phyloP scores from a whole-genome alignment of 768 basidiomycete genomes.

The Leccinum disarticulatum region DNA sequence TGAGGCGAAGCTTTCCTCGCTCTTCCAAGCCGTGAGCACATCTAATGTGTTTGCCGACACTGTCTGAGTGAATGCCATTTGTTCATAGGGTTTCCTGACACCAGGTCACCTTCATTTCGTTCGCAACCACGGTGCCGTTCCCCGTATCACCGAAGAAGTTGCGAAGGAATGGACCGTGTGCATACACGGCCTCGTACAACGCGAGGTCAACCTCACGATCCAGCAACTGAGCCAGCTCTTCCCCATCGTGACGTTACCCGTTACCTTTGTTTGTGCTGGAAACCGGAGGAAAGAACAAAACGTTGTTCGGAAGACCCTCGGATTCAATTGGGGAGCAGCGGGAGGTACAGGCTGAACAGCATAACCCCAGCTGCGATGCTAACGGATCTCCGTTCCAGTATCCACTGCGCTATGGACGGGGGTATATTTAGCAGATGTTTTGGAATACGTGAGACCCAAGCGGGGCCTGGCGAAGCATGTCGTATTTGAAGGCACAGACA shows the following conservation, averaged over 20 bases:
- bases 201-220: slow-evolving; percentile 41
- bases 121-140: slow-evolving; percentile 64
- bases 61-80: not conserved
- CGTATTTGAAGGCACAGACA: slow-evolving; percentile 59
- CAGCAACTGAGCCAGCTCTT: slow-evolving; percentile 46
- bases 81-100: slow-evolving; percentile 50
- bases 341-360: slow-evolving; percentile 28
- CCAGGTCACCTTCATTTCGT: slow-evolving; percentile 55
- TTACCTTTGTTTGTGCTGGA: slow-evolving; percentile 64
- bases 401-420: slow-evolving; percentile 62
- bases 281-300: slow-evolving; percentile 70
- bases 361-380: not conserved
- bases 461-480: slow-evolving; percentile 45
- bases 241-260: slow-evolving; percentile 53
- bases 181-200: slow-evolving; percentile 39
- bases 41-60: not conserved
- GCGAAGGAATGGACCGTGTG: slow-evolving; percentile 45
- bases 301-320: slow-evolving; percentile 52
- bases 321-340: slow-evolving; percentile 56
- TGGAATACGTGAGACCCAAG: slow-evolving; percentile 44
- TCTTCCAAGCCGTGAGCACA: slow-evolving; percentile 39
- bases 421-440: slow-evolving; percentile 53
- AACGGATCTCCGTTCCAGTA: slow-evolving; percentile 22
- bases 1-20: slow-evolving; percentile 46
- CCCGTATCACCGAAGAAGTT: slow-evolving; percentile 39